Percentiles rank a stretch among this genome's conserved stretches.
These are phyloP conservation scores for Pseudonitzschia delicatissima DNA, from an alignment of 108 stramenopile species.

Conservation along the genomic window DNA sequence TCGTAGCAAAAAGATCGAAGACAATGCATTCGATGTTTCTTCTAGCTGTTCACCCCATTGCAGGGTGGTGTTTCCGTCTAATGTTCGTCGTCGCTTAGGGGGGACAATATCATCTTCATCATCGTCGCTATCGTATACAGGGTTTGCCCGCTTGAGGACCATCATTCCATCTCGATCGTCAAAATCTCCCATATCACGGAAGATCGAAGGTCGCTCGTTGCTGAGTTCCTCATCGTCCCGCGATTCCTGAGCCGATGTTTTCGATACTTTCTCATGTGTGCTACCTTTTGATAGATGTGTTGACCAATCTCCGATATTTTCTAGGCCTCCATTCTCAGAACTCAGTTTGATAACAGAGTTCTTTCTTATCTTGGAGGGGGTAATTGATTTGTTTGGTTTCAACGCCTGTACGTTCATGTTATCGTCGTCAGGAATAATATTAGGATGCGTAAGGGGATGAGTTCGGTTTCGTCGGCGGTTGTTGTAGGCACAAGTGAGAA, in stretches of 20 bases:
- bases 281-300: neutral
- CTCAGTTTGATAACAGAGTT: neutral
- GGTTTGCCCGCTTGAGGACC: constrained; percentile 32
- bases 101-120: constrained; percentile 19
- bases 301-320: constrained; percentile 13
- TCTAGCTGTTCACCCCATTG: constrained; percentile 24
- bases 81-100: constrained; percentile 33
- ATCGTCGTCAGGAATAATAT: neutral
- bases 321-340: neutral
- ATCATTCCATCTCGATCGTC: constrained; percentile 30
- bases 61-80: constrained; percentile 9
- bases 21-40: constrained; percentile 12
- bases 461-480: constrained; percentile 27
- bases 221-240: neutral
- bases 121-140: constrained; percentile 38
- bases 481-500: constrained; percentile 26
- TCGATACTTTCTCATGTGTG: constrained; percentile 1
- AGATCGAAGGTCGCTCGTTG: constrained; percentile 14
- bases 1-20: neutral
- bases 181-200: constrained; percentile 16
- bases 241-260: neutral
- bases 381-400: neutral
- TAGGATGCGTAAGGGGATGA: neutral
- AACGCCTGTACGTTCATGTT: constrained; percentile 5
- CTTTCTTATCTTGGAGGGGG: neutral